Base-by-base conservation (phyloP, 1,284 basidiomycete species). In the Veloboletus limbatus region DNA sequence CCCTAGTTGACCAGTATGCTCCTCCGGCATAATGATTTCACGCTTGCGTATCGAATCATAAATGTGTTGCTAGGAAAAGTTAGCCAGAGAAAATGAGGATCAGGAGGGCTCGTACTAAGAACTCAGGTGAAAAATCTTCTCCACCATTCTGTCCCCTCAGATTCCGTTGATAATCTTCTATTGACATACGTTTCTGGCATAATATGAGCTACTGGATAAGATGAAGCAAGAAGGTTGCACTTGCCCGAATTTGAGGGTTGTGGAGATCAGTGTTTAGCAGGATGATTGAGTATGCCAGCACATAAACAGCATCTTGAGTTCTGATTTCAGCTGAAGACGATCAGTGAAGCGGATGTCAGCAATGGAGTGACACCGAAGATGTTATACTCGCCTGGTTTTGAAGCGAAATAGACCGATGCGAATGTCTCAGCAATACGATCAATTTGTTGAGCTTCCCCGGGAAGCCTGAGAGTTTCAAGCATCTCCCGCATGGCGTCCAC, bases 241-340 rank as follows among this genome's bases (percentile, higher is more conserved):
- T 65, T 63, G 90, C 91, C 63, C 88, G 74, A 54, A 96, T 81
- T 76, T 97, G 94, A n/a, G 96, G 94, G 65, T 92, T 98, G 67
- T 98, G 96, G 49, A 85, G 80, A 71, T 99, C 97, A 2, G 97
- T 99, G 69, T 99, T 99, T 48, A 99, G 81, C 93, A 99, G 84
- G 68, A 99, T 98, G 54, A 99, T 86, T 0, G 96, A 97, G 68
- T 88, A 99, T 0, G 96, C 82, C 21, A 99, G 71, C 3, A 99
- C 89, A 69, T 97, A 97, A 18, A 93, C 91, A 1, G 96, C 92
- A 66, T 99, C 97, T 68, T 93, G 84, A 34, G 76, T 88, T 60
- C 88, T 91, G 57, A 99, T 88, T 62, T 95, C 95, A 38, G 81
- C 90, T 88, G 53, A 13, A 49, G 41, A 26, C 26, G 32, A 45